Conservation (phyloP, 495 filamentous ascomycete genomes). For the Penicillium angulare region DNA sequence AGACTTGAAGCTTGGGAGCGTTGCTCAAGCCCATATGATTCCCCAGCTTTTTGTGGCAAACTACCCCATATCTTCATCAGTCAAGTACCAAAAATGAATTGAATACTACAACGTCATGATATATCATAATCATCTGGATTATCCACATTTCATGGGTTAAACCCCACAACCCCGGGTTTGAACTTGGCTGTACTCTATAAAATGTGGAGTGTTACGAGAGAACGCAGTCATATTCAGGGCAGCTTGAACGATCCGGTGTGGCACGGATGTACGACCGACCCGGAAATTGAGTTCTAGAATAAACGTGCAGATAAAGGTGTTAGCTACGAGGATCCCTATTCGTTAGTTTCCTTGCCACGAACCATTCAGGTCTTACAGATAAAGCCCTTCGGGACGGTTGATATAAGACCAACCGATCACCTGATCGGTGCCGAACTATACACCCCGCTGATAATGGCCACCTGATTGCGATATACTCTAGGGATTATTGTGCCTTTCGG, state of each 20-base stretch:
- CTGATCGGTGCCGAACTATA: constrained; percentile 25
- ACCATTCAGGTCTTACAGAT: neutral
- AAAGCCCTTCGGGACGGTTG: constrained; percentile 20
- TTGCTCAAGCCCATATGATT: too few species aligned
- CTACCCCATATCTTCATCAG: too few species aligned
- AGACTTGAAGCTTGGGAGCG: too few species aligned
- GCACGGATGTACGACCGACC: constrained; percentile 7
- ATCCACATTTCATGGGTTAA: too few species aligned
- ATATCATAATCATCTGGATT: too few species aligned
- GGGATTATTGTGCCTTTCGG: constrained; percentile 11
- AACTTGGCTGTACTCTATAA: too few species aligned
- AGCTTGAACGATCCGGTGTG: constrained; percentile 6
- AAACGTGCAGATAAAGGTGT: neutral
- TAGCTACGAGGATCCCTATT: neutral
- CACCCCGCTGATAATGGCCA: constrained; percentile 18
- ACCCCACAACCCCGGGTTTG: too few species aligned
- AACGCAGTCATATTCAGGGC: neutral
- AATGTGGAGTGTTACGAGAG: constrained; percentile 1
- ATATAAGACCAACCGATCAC: constrained; percentile 17
- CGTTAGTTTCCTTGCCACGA: constrained; percentile 7
- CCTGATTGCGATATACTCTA: constrained; percentile 10
- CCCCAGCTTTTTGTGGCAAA: too few species aligned
- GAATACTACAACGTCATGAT: too few species aligned
- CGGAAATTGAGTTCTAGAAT: constrained; percentile 9
- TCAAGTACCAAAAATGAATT: too few species aligned